Evolutionary conservation across 805 yeast genomes (phyloP).

Genomic region (Yarrowia sp.): DNA sequence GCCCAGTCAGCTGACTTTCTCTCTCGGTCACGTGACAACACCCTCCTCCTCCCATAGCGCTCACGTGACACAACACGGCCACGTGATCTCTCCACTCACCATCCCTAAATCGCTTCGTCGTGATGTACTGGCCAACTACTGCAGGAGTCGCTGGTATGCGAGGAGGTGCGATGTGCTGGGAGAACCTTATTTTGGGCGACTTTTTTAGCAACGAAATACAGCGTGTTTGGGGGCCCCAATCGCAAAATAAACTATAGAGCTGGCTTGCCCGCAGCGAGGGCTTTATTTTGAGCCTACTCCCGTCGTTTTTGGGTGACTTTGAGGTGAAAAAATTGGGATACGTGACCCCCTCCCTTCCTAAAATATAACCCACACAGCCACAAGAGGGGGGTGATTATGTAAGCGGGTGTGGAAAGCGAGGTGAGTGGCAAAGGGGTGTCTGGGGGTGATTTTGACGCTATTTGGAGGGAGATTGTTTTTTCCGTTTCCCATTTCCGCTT

Average conservation of each 20-base stretch:
- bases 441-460: no score
- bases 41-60: not conserved
- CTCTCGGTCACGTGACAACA: not conserved
- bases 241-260: no score
- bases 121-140: constrained; percentile 18
- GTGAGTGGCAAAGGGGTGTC: not conserved
- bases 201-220: not conserved
- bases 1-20: not conserved
- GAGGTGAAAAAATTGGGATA: no score
- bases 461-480: no score
- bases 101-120: constrained; percentile 15
- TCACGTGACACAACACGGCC: not conserved
- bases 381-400: no score
- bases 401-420: not conserved
- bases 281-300: no score
- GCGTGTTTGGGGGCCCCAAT: no score
- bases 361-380: no score
- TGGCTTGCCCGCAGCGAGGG: no score
- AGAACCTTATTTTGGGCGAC: not conserved
- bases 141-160: constrained; percentile 5
- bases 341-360: no score
- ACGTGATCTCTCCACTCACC: not conserved
- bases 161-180: constrained; percentile 6
- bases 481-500: no score
- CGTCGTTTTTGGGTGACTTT: no score